phyloP scores from a whole-genome alignment of 257 asterid species.

The Craterostigma plantagineum region DNA sequence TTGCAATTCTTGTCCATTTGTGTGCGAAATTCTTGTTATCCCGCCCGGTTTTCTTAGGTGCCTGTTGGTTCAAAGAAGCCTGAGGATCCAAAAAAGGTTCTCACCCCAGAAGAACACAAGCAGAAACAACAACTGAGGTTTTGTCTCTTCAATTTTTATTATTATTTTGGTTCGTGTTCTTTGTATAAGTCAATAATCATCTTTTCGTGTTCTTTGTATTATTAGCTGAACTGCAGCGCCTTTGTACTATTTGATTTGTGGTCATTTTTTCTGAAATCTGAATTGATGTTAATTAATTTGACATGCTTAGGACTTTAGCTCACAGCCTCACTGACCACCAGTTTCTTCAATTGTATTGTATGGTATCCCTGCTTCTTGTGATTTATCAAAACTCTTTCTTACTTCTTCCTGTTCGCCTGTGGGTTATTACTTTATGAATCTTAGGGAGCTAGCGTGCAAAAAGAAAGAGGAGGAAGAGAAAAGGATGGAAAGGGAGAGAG shows the following conservation, averaged over 20 bases:
- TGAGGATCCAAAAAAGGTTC: slow-evolving; percentile 52
- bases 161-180: neutral
- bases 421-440: slow-evolving; percentile 2
- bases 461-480: slow-evolving; percentile 57
- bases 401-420: slow-evolving; percentile 1
- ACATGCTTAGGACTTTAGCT: neutral
- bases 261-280: no score
- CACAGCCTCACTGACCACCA: neutral
- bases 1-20: slow-evolving; percentile 6
- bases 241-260: no score
- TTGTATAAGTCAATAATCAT: neutral
- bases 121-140: slow-evolving; percentile 58
- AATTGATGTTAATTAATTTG: no score
- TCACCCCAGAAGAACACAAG: slow-evolving; percentile 73
- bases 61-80: slow-evolving; percentile 36
- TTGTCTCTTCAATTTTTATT: slow-evolving; percentile 5
- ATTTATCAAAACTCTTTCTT: neutral
- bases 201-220: neutral
- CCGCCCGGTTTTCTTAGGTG: slow-evolving; percentile 27
- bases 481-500: slow-evolving; percentile 32
- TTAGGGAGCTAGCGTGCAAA: slow-evolving; percentile 33
- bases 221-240: no score
- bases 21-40: slow-evolving; percentile 1
- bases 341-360: neutral
- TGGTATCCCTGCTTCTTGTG: neutral